Percentiles rank a stretch among this genome's conserved stretches.
Conservation (phyloP, 352 stramenopile species). For the Blastocystis sp. region DNA sequence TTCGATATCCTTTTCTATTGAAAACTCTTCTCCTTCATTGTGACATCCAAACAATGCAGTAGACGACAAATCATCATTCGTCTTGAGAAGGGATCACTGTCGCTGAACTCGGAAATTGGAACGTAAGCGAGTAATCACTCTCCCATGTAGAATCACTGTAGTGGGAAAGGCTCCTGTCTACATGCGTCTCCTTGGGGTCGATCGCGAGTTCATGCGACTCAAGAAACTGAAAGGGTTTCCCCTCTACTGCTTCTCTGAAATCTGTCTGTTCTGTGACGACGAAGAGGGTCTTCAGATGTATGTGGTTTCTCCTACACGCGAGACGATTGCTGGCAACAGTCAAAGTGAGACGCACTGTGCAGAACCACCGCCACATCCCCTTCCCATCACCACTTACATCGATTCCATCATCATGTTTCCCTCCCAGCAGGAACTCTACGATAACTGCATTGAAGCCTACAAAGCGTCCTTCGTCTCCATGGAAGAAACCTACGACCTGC, state of each 20-base stretch:
- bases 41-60: slow-evolving; percentile 21
- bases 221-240: background rate
- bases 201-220: background rate
- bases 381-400: background rate
- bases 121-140: background rate
- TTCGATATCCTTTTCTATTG: slow-evolving; percentile 8
- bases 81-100: background rate
- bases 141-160: background rate
- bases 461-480: background rate
- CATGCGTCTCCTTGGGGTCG: background rate
- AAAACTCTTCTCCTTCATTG: background rate
- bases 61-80: background rate
- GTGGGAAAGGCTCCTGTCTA: background rate
- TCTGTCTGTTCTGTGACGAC: slow-evolving; percentile 21
- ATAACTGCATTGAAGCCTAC: background rate
- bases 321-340: too few species aligned
- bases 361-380: too few species aligned
- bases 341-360: too few species aligned
- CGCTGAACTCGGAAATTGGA: background rate
- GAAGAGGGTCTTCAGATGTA: slow-evolving; percentile 27
- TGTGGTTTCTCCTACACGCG: too few species aligned
- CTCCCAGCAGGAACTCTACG: background rate
- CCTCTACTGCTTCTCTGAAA: background rate
- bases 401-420: background rate
- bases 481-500: background rate